Evolutionary conservation across 1,284 basidiomycete genomes (phyloP).

Genomic region (Sphagnurus paluster): DNA sequence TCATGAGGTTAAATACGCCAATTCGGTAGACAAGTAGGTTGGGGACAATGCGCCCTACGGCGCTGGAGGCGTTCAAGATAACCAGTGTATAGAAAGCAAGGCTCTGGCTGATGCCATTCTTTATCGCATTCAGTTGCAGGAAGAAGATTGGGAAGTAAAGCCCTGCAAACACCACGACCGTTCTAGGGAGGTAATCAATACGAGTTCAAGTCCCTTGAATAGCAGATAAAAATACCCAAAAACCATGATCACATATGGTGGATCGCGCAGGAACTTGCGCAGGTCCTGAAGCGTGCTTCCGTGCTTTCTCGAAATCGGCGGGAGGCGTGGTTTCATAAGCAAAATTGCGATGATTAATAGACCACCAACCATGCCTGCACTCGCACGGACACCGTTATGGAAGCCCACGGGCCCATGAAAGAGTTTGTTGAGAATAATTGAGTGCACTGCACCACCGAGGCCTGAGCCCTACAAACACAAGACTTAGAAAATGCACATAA

Average conservation of each 20-base stretch:
- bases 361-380: slow-evolving; percentile 34
- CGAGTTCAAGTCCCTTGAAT: not conserved
- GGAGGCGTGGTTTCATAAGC: slow-evolving; percentile 32
- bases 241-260: slow-evolving; percentile 36
- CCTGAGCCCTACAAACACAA: slow-evolving; percentile 32
- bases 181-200: slow-evolving; percentile 24
- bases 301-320: slow-evolving; percentile 12
- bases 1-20: slow-evolving; percentile 42
- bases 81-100: slow-evolving; percentile 38
- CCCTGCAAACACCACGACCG: slow-evolving; percentile 32
- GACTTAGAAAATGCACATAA: not conserved
- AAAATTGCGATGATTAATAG: slow-evolving; percentile 36
- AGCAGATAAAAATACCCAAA: slow-evolving; percentile 28
- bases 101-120: slow-evolving; percentile 34
- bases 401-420: slow-evolving; percentile 44
- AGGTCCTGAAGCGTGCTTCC: slow-evolving; percentile 16
- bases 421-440: slow-evolving; percentile 51
- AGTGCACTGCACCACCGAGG: slow-evolving; percentile 46
- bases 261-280: slow-evolving; percentile 23
- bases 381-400: slow-evolving; percentile 42
- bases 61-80: slow-evolving; percentile 39
- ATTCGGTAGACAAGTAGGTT: slow-evolving; percentile 34
- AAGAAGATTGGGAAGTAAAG: slow-evolving; percentile 47
- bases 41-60: slow-evolving; percentile 39
- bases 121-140: slow-evolving; percentile 42